Conservation (phyloP, 2,329 filamentous ascomycete genomes). For the Reticulascus tulasneorum region DNA sequence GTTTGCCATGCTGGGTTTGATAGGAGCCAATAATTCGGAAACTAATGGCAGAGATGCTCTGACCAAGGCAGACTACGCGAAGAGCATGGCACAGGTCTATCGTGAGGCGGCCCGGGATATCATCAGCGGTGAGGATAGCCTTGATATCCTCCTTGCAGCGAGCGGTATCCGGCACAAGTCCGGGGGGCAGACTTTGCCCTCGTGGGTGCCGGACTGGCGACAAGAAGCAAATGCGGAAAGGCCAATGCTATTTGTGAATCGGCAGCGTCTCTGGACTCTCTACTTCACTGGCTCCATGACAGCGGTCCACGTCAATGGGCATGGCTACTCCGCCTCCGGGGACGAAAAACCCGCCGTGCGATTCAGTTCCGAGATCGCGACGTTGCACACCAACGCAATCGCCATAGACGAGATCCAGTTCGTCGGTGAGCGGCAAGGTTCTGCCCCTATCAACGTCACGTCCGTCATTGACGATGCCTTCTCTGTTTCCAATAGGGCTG, state of each 20-base stretch:
- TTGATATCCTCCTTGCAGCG: constrained; percentile 1
- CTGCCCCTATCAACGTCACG: background rate
- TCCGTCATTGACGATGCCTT: background rate
- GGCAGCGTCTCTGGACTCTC: background rate
- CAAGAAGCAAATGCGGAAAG: background rate
- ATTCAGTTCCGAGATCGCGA: background rate
- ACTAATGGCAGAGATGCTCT: no score
- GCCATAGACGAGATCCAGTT: background rate
- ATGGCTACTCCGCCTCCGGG: background rate
- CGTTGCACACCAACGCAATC: background rate
- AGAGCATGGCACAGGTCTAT: background rate
- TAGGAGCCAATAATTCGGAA: background rate
- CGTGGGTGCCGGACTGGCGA: constrained; percentile 2
- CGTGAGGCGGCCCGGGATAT: constrained; percentile 1
- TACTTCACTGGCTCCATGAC: background rate
- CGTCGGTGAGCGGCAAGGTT: no score
- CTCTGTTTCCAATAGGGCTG: background rate
- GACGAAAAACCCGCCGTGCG: background rate
- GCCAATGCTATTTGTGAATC: background rate
- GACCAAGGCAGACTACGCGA: background rate
- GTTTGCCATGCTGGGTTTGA: background rate
- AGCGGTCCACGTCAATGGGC: background rate
- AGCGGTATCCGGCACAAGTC: background rate
- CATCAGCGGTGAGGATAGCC: background rate
- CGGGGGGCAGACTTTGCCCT: background rate